These are phyloP conservation scores for Sporothrix luriei DNA, from an alignment of 2,329 filamentous ascomycete species.

Conservation along the genomic window DNA sequence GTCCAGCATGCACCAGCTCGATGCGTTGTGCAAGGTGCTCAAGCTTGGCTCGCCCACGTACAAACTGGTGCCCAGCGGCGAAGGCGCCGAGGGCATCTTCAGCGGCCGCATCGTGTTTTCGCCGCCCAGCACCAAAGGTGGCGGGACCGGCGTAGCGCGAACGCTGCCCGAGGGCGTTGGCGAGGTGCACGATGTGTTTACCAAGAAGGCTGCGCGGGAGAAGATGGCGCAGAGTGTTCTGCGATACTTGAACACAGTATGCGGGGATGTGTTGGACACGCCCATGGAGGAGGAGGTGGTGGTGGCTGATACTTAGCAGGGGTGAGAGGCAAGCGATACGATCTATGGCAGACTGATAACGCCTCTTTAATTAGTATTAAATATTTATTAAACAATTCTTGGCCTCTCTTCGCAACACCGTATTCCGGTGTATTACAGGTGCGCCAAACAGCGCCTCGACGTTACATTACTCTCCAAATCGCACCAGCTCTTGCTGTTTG, in stretches of 20 bases:
- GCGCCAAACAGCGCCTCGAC: too few species aligned
- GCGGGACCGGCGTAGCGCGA: conserved; percentile 7
- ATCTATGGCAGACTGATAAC: not conserved
- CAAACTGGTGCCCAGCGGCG: not conserved
- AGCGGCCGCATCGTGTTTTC: conserved; percentile 41
- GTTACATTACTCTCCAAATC: conserved; percentile 50
- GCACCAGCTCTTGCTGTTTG: conserved; percentile 48
- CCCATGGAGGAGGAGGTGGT: not conserved
- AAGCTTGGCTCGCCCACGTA: conserved; percentile 29
- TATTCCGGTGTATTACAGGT: too few species aligned
- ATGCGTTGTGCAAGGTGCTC: conserved; percentile 31
- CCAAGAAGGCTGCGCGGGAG: conserved; percentile 45
- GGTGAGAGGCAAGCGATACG: not conserved
- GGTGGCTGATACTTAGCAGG: too few species aligned
- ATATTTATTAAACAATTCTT: not conserved
- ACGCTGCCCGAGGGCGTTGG: conserved; percentile 43
- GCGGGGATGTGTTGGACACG: not conserved
- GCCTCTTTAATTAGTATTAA: not conserved
- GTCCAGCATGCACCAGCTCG: conserved; percentile 38
- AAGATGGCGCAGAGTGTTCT: conserved; percentile 48
- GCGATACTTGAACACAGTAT: conserved; percentile 40
- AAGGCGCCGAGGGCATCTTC: conserved; percentile 40
- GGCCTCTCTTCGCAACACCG: too few species aligned
- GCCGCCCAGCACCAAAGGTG: conserved; percentile 41
- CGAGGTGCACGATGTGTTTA: conserved; percentile 42